A percentile compares a stretch with the other conserved stretches of the same genome.
These are phyloP conservation scores for Solanum aculeatissimum DNA, from an alignment of 305 asterid species.

Conservation along the genomic window DNA sequence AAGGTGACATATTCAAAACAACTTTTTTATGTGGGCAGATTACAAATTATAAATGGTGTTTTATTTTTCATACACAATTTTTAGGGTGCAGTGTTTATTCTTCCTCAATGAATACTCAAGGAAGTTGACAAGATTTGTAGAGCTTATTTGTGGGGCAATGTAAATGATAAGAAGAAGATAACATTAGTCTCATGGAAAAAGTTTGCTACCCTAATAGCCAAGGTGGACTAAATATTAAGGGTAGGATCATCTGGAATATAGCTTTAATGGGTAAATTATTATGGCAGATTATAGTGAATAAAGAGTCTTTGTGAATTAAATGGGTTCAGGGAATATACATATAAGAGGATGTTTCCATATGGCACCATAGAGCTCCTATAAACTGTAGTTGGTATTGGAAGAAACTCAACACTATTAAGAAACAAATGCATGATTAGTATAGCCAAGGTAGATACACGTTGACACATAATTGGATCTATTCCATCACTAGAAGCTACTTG, in stretches of 20 bases:
- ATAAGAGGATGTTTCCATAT: not conserved
- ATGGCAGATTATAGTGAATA: not conserved
- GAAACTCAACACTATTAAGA: not conserved
- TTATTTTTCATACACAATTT: no score
- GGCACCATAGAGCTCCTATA: not conserved
- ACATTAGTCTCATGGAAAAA: not conserved
- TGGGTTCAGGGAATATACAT: not conserved
- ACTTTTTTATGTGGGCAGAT: no score
- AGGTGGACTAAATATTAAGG: not conserved
- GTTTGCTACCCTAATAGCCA: not conserved
- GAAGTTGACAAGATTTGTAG: not conserved
- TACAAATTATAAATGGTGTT: no score
- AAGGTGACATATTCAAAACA: no score
- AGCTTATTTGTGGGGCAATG: no score
- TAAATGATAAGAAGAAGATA: no score
- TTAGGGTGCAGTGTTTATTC: not conserved
- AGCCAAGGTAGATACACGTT: not conserved
- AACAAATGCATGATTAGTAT: not conserved
- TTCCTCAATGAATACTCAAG: not conserved
- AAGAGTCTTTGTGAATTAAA: not conserved
- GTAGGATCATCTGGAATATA: not conserved
- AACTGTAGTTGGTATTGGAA: not conserved
- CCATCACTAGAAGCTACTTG: not conserved
- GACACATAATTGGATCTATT: not conserved
- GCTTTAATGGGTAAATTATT: not conserved